Evolutionary conservation across 495 filamentous ascomycete genomes (phyloP), one percentile per base, ranked within the genome.

Genomic region (Neurospora sp.): DNA sequence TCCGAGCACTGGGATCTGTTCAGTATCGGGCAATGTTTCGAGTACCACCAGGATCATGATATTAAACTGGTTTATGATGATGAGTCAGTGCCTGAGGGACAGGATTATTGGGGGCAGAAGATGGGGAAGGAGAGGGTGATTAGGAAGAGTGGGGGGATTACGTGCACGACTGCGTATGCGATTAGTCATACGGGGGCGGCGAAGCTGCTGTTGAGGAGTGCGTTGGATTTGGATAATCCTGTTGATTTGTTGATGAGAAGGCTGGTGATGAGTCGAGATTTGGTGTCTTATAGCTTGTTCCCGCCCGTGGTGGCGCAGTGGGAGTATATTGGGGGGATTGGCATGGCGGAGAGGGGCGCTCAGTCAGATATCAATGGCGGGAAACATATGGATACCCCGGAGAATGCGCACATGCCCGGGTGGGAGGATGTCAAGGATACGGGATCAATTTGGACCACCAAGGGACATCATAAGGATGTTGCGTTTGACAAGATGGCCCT

Each of bases 281-380:
- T 77, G 14, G 74, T 77, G 3, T 70, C 74, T 0, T 77, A 77
- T 40, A 71, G 48, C 9, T 68, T 77, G 8, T 53, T 72, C 48
- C 75, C 75, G 69, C 73, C 75, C 8, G 41, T 75, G 3, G 65
- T 77, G 20, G 72, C 74, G 37, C 75, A 77, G 74, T 77, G 74
- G 72, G 75, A 75, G 68, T 77, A 75, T n/a, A 71, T 42, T 2
- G 18, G 10, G 2, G 75, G 72, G 8, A 61, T 77, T 9, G 75
- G 75, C 27, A 75, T 75, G 75, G 38, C 6, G 39, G 70, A 75
- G 68, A 1, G 75, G 74, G 10, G 74, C 75, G 0, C 75, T 72
- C 70, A 71, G 65, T 53, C 27, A 27, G 75, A 77, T 53, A 77
- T 77, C 74, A 75, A 73, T 53, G 74, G 75, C 3, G 75, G 75